phyloP scores from a whole-genome alignment of 495 filamentous ascomycete species.

The Penicillium ucsense region DNA sequence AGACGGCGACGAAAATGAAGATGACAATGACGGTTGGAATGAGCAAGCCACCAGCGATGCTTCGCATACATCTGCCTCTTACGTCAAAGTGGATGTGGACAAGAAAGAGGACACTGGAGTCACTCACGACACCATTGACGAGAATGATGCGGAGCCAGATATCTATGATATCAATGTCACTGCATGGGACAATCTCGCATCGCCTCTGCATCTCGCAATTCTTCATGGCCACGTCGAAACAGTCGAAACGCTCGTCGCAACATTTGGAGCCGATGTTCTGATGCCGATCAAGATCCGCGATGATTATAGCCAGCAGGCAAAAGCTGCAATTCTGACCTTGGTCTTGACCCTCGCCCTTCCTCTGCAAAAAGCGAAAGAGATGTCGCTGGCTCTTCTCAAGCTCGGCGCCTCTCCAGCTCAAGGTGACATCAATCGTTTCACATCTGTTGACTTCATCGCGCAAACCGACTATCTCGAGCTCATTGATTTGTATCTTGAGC shows the following conservation, averaged over 20 bases:
- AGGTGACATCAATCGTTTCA: slow-evolving; percentile 49
- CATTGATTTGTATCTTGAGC: slow-evolving; percentile 46
- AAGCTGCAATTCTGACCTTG: slow-evolving; percentile 53
- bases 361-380: slow-evolving; percentile 46
- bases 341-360: slow-evolving; percentile 48
- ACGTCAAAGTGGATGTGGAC: slow-evolving; percentile 50
- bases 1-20: slow-evolving; percentile 27
- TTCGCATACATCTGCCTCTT: slow-evolving; percentile 46
- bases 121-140: slow-evolving; percentile 30
- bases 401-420: slow-evolving; percentile 66
- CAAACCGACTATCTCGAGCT: slow-evolving; percentile 34
- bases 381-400: slow-evolving; percentile 52
- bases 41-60: slow-evolving; percentile 31
- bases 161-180: slow-evolving; percentile 66
- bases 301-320: slow-evolving; percentile 31
- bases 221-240: slow-evolving; percentile 55
- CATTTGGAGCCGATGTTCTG: slow-evolving; percentile 64
- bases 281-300: slow-evolving; percentile 57
- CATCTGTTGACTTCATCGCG: slow-evolving; percentile 51
- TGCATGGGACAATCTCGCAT: slow-evolving; percentile 64
- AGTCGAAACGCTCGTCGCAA: slow-evolving; percentile 58
- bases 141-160: slow-evolving; percentile 58
- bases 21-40: slow-evolving; percentile 32
- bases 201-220: slow-evolving; percentile 70
- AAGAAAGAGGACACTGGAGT: slow-evolving; percentile 19